Evolutionary conservation across 805 yeast genomes (phyloP), one percentile per base, ranked within the genome.

Genomic region (Candida chauliodis): DNA sequence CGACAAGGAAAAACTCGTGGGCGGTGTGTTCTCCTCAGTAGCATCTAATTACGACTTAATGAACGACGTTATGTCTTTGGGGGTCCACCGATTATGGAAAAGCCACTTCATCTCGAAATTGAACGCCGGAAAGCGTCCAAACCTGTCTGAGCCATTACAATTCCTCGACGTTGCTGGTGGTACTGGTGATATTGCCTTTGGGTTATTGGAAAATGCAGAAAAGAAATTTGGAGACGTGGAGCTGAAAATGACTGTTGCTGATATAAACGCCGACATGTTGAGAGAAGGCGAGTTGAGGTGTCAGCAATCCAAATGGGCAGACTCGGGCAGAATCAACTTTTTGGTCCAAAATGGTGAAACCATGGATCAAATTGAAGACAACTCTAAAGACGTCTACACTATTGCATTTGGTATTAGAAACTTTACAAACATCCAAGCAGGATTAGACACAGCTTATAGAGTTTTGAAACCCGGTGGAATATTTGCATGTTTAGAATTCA

Each of bases 131-230:
- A 79, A 79, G 69, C 76, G 98, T 55, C 91, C 95, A 4, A 95
- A 91, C 32, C 76, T 79, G 10, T 59, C 67, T 10, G 76, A 81
- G 47, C 96, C 96, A 3, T 69, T 93, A 51, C 78, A 81, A 42
- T 91, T 93, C 55, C 73, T 93, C 46, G 99, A 93, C 61, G 98
- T 93, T 41, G 99, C 99, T 19, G 99, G 99, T 43, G 99, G 99
- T 17, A 88, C 98, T 8, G 99, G 99, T 33, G 99, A 93, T 56
- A 91, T 93, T 62, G 99, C 99, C 1, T 88, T 88, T 63, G 95
- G 99, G 2, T 73, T 93, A 46, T 70, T 93, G 45, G 96, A 89
- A 53, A 96, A 93, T 62, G 98, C 98, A 8, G 80, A 82, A 46
- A 17, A 34, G 19, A 77, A 79, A 45, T 87, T 79, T 56, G 81